These are phyloP conservation scores for Verticillium tricorpus DNA, from an alignment of 2,329 filamentous ascomycete genomes.

Conservation along the genomic window DNA sequence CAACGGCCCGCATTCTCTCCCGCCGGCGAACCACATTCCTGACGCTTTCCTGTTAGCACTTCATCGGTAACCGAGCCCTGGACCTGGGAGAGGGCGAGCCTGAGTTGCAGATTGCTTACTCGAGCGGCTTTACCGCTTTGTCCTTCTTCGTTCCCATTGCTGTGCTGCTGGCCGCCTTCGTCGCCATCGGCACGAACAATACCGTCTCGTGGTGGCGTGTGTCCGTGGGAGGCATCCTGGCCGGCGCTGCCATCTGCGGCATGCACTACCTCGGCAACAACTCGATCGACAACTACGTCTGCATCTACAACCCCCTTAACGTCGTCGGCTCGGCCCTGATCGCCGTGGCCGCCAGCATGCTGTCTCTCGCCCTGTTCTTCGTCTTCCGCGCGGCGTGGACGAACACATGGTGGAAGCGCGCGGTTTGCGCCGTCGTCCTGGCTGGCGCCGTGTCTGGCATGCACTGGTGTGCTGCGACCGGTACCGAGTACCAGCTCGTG, in stretches of 20 bases:
- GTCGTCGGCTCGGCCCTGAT: slow-evolving; percentile 68
- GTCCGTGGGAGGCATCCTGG: slow-evolving; percentile 59
- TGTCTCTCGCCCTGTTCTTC: slow-evolving; percentile 73
- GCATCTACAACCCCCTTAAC: slow-evolving; percentile 54
- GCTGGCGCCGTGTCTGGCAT: slow-evolving; percentile 76
- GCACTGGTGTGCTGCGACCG: slow-evolving; percentile 77
- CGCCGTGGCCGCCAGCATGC: slow-evolving; percentile 65
- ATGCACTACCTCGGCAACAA: slow-evolving; percentile 90
- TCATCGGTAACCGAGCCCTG: slow-evolving; percentile 77
- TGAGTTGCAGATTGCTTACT: slow-evolving; percentile 70
- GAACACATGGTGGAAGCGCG: slow-evolving; percentile 71
- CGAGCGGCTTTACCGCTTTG: slow-evolving; percentile 63
- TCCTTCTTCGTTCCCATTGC: slow-evolving; percentile 78
- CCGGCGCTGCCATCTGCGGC: slow-evolving; percentile 70
- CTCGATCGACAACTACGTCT: slow-evolving; percentile 72
- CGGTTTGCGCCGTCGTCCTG: slow-evolving; percentile 61
- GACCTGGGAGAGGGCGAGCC: slow-evolving; percentile 59
- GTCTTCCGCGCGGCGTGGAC: slow-evolving; percentile 72
- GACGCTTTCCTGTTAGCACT: slow-evolving; percentile 53
- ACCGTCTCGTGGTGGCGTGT: slow-evolving; percentile 55
- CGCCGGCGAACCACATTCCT: slow-evolving; percentile 26
- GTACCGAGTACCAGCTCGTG: slow-evolving; percentile 62
- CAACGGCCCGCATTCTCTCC: slow-evolving; percentile 29
- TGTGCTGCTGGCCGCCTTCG: slow-evolving; percentile 69
- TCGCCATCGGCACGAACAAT: slow-evolving; percentile 59